Evolutionary conservation across 1,139 yeast species (phyloP).

Genomic region (Yamadazyma mexicana): DNA sequence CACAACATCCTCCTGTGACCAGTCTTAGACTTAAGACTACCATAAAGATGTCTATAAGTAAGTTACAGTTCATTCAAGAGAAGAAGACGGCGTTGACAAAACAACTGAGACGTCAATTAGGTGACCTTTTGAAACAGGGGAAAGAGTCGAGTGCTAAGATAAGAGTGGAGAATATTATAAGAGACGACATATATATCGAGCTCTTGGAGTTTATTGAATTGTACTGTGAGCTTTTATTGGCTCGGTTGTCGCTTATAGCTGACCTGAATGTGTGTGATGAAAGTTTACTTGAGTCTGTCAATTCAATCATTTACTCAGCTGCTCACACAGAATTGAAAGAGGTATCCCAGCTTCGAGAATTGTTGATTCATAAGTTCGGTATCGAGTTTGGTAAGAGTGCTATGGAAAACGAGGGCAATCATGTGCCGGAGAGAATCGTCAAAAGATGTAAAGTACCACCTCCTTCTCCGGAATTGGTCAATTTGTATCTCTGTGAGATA

Average conservation of each 20-base stretch:
- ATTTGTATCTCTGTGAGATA: constrained; percentile 73
- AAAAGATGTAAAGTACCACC: constrained; percentile 66
- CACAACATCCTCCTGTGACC: constrained; percentile 31
- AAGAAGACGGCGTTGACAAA: constrained; percentile 81
- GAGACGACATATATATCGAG: constrained; percentile 84
- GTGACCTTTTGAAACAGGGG: constrained; percentile 67
- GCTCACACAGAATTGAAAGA: constrained; percentile 79
- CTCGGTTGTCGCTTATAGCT: constrained; percentile 63
- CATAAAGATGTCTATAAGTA: constrained; percentile 77
- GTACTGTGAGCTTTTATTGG: constrained; percentile 80
- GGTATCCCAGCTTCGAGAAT: constrained; percentile 57
- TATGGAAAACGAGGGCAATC: constrained; percentile 50
- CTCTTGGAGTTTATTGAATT: constrained; percentile 77
- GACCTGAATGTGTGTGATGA: constrained; percentile 53
- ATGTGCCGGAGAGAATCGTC: constrained; percentile 65
- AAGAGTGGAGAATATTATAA: constrained; percentile 80
- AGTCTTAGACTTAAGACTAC: constrained; percentile 61
- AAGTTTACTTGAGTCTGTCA: constrained; percentile 72
- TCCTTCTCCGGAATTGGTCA: constrained; percentile 66
- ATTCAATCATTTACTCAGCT: constrained; percentile 68
- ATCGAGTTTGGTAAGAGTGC: constrained; percentile 60
- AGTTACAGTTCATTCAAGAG: constrained; percentile 77
- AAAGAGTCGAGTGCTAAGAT: constrained; percentile 84
- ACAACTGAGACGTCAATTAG: constrained; percentile 74
- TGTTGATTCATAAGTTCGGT: constrained; percentile 66